Conservation (phyloP, 768 basidiomycete species). For the Imleria badia region DNA sequence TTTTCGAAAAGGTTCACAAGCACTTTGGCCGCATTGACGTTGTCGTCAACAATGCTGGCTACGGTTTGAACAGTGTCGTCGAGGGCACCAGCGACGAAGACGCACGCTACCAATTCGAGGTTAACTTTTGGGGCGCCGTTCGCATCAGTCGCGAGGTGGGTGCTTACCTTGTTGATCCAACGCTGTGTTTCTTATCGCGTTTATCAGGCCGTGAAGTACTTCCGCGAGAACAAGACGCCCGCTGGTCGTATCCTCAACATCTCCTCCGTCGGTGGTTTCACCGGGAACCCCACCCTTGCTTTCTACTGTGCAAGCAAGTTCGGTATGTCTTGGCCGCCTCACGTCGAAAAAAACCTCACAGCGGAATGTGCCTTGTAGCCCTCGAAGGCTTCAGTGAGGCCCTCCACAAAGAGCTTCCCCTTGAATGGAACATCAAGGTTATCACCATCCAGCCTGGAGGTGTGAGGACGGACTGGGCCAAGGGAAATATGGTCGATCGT, state of each 20-base stretch:
- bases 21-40: constrained; percentile 34
- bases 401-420: constrained; percentile 21
- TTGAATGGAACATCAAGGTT: constrained; percentile 30
- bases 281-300: constrained; percentile 12
- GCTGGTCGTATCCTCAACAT: constrained; percentile 25
- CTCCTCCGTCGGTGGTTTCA: constrained; percentile 22
- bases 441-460: constrained; percentile 23
- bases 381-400: constrained; percentile 28
- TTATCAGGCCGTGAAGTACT: constrained; percentile 26
- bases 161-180: not conserved
- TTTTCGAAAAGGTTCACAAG: constrained; percentile 20
- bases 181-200: not conserved
- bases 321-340: constrained; percentile 3
- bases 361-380: constrained; percentile 5
- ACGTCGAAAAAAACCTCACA: too few species aligned
- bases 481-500: constrained; percentile 16
- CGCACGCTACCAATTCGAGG: constrained; percentile 30
- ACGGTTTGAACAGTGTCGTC: constrained; percentile 23
- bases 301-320: constrained; percentile 26
- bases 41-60: constrained; percentile 36
- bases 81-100: constrained; percentile 27
- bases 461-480: constrained; percentile 21
- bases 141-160: constrained; percentile 26
- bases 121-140: constrained; percentile 34
- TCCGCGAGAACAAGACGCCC: constrained; percentile 29